phyloP scores from a whole-genome alignment of 306 rosid genomes.

The Dalbergia oliveri region DNA sequence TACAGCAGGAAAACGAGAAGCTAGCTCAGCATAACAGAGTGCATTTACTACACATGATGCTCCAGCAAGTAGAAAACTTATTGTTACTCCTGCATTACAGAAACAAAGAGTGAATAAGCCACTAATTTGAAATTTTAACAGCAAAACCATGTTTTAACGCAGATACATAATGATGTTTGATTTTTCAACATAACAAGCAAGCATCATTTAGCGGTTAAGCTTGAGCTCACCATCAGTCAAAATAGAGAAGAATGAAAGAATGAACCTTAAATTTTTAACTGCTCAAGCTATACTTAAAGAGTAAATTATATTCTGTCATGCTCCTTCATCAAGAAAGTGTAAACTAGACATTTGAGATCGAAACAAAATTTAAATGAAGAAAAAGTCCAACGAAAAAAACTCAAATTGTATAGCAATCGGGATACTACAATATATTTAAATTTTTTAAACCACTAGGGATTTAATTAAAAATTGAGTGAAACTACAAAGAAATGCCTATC shows the following conservation, averaged over 20 bases:
- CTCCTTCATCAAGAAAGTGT: not conserved
- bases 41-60: constrained; percentile 91
- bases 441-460: too few species aligned
- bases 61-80: constrained; percentile 88
- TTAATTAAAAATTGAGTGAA: too few species aligned
- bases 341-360: not conserved
- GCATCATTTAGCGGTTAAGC: not conserved
- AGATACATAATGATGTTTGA: not conserved
- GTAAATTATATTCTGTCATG: not conserved
- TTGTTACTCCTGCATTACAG: constrained; percentile 81
- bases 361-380: not conserved
- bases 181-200: constrained; percentile 26
- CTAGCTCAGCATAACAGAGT: constrained; percentile 92
- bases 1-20: constrained; percentile 91
- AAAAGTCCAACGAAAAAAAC: not conserved
- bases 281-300: not conserved
- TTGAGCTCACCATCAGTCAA: not conserved
- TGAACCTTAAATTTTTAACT: constrained; percentile 2
- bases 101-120: constrained; percentile 42
- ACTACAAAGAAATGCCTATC: too few species aligned
- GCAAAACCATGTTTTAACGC: constrained; percentile 19
- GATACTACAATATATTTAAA: too few species aligned
- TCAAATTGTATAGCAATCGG: too few species aligned
- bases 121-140: constrained; percentile 19
- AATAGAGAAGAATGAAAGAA: constrained; percentile 20